Conservation (phyloP, 2,329 filamentous ascomycete species). For the Microthyrium microscopicum region DNA sequence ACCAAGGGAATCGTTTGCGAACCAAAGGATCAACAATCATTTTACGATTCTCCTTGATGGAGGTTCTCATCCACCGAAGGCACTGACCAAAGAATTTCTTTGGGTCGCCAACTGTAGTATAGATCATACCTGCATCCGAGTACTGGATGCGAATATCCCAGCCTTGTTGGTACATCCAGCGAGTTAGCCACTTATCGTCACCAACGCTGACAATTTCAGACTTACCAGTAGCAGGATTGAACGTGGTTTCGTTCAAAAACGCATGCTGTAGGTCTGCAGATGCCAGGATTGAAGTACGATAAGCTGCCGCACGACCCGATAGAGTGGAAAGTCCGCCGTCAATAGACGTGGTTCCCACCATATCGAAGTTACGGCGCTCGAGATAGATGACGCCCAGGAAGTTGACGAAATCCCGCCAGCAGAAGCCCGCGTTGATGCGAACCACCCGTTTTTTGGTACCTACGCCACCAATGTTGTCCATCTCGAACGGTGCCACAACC, state of each 20-base stretch:
- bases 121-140: slow-evolving; percentile 28
- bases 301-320: slow-evolving; percentile 16
- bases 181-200: slow-evolving; percentile 32
- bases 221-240: slow-evolving; percentile 11
- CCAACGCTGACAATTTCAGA: slow-evolving; percentile 13
- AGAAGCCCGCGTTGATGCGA: slow-evolving; percentile 5
- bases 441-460: slow-evolving; percentile 10
- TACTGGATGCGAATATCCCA: slow-evolving; percentile 38
- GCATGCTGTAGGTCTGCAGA: slow-evolving; percentile 11
- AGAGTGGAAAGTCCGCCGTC: slow-evolving; percentile 19
- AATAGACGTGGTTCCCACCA: slow-evolving; percentile 14
- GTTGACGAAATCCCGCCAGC: slow-evolving; percentile 11
- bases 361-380: slow-evolving; percentile 20
- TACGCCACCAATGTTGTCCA: slow-evolving; percentile 6
- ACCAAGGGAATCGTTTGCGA: slow-evolving; percentile 33
- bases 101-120: slow-evolving; percentile 30
- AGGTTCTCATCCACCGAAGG: slow-evolving; percentile 36
- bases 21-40: slow-evolving; percentile 19
- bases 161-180: slow-evolving; percentile 29
- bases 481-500: slow-evolving; percentile 23
- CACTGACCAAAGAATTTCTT: slow-evolving; percentile 32
- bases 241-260: slow-evolving; percentile 7
- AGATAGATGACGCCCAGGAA: slow-evolving; percentile 15
- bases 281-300: slow-evolving; percentile 14
- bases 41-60: slow-evolving; percentile 23